Evolutionary conservation across 768 basidiomycete genomes (phyloP), one percentile per base, ranked within the genome.

Genomic region (Goffeauzyma gilvescens): DNA sequence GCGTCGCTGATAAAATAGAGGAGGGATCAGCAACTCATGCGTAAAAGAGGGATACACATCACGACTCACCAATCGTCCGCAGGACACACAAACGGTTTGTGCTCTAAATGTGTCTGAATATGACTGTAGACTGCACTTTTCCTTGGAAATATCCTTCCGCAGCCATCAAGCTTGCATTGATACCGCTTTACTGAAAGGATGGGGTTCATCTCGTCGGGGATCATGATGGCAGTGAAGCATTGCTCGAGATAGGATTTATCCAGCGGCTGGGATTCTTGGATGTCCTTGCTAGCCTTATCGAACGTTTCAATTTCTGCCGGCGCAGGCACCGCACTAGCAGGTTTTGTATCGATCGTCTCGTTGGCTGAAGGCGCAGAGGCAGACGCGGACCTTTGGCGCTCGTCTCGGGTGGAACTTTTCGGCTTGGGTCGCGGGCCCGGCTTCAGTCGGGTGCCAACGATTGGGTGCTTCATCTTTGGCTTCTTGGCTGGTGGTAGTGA

Each of bases 51-150:
- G 13, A 35, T n/a, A 21, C 17, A 9, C 20, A 13, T 34, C 7
- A 9, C n/a, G 21, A 59, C 67, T 51, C 39, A 67, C 66, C 67
- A 68, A 32, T 61, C 61, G n/a, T 51, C 47, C 23, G 56, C 58
- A 0, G 54, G 48, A 44, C 68, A 69, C 2, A 60, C 50, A 47
- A 58, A 67, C 10, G 66, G 68, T 56, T 67, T 68, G 56, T 67
- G 65, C 46, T 66, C 65, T 13, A 69, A 51, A 47, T 69, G 68
- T 26, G 66, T 67, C 48, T 69, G 66, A 39, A 68, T 65, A 51
- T 69, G 68, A 28, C 54, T 58, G 44, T 64, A 58, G 32, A 67
- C 65, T 12, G 68, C 68, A 37, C 59, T 61, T 54, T 57, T 63
- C 15, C 61, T 38, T 1, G 59, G 59, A 45, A 59, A 60, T 40